Evolutionary conservation across 345 rosid species (phyloP).

Genomic region (Rhodamnia rubescens): DNA sequence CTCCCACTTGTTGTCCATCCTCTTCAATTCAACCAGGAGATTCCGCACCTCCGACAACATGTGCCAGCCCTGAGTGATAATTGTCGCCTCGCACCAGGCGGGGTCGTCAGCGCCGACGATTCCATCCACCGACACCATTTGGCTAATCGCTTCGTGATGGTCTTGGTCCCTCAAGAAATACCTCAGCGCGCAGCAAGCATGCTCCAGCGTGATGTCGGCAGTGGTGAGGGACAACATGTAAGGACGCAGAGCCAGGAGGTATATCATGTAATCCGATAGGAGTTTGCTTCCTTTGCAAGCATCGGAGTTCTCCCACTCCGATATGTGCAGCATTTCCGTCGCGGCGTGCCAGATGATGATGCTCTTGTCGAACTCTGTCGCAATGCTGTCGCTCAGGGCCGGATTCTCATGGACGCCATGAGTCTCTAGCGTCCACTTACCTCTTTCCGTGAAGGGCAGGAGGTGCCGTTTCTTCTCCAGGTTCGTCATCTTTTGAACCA

Average conservation of each 20-base stretch:
- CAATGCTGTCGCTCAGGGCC: neutral
- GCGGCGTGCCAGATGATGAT: conserved; percentile 7
- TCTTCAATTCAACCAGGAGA: neutral
- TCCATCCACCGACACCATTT: neutral
- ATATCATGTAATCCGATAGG: conserved; percentile 5
- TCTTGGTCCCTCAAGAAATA: neutral
- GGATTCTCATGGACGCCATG: neutral
- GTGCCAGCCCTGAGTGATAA: neutral
- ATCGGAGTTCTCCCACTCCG: neutral
- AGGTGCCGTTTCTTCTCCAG: neutral
- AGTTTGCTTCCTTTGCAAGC: neutral
- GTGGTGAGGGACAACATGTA: neutral
- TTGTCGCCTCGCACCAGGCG: too few species aligned
- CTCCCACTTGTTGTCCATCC: neutral
- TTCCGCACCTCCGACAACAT: neutral
- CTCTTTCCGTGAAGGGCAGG: neutral
- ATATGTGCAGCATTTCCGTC: neutral
- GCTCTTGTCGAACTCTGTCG: conserved; percentile 1
- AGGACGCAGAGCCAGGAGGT: neutral
- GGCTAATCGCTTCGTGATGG: neutral
- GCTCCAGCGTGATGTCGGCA: neutral
- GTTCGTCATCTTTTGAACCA: neutral
- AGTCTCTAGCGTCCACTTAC: neutral
- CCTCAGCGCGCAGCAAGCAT: neutral
- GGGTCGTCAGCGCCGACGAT: neutral